These are phyloP conservation scores for Gonium pectorale DNA, from an alignment of 139 green algal species.

Conservation along the genomic window DNA sequence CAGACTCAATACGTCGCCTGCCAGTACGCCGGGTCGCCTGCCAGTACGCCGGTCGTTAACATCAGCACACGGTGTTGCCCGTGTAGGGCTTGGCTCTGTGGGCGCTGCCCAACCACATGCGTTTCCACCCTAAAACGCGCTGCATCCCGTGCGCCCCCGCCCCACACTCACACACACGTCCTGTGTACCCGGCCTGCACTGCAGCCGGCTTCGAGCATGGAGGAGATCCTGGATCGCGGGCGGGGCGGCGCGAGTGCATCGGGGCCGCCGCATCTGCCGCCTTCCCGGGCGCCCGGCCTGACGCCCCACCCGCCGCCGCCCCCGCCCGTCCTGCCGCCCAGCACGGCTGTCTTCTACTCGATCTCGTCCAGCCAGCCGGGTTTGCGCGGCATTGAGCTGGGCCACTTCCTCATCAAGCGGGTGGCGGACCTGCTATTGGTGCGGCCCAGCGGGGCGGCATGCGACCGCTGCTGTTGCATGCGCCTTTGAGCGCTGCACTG, in stretches of 20 bases:
- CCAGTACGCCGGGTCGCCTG: too few species aligned
- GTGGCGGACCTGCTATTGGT: slow-evolving; percentile 51
- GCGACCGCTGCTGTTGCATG: too few species aligned
- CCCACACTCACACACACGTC: too few species aligned
- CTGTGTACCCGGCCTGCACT: too few species aligned
- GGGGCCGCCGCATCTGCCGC: not conserved
- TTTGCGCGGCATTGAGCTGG: slow-evolving; percentile 83
- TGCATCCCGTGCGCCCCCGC: too few species aligned
- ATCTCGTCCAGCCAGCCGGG: slow-evolving; percentile 79
- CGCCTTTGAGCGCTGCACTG: too few species aligned
- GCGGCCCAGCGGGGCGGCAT: not conserved
- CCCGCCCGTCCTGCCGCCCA: not conserved
- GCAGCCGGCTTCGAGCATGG: not conserved
- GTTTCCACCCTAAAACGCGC: too few species aligned
- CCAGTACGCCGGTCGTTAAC: too few species aligned
- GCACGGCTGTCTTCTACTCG: slow-evolving; percentile 83
- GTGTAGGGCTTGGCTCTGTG: too few species aligned
- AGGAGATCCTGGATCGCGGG: not conserved
- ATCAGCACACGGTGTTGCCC: too few species aligned
- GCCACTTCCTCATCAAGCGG: slow-evolving; percentile 87
- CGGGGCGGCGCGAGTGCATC: not conserved
- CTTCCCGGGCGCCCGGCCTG: not conserved
- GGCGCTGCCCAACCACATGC: too few species aligned
- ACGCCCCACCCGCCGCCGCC: not conserved
- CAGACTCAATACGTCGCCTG: too few species aligned